Conservation (phyloP, 2,329 filamentous ascomycete genomes). For the Neonectria neomacrospora region DNA sequence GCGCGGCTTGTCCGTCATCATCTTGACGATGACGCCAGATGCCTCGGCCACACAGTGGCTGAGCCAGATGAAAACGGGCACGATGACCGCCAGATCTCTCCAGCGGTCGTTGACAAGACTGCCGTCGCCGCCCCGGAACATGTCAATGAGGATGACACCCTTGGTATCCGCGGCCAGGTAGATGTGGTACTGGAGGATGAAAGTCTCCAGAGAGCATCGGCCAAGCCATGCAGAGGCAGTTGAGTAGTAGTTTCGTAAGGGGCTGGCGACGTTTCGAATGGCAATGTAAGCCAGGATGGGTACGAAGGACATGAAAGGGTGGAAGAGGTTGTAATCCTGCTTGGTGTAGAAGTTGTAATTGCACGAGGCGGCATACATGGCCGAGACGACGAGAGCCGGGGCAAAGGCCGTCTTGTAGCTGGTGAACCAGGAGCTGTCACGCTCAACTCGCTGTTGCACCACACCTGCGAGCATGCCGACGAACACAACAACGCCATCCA, state of each 20-base stretch:
- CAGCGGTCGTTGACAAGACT: constrained; percentile 41
- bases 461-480: constrained; percentile 61
- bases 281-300: constrained; percentile 64
- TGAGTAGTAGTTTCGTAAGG: constrained; percentile 44
- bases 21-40: constrained; percentile 40
- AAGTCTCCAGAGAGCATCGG: constrained; percentile 67
- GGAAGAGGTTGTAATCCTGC: constrained; percentile 57
- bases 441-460: constrained; percentile 36
- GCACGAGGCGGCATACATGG: constrained; percentile 44
- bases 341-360: constrained; percentile 23
- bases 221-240: constrained; percentile 64
- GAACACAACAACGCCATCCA: constrained; percentile 67
- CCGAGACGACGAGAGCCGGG: constrained; percentile 41
- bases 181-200: constrained; percentile 69
- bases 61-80: constrained; percentile 46
- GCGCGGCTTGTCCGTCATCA: constrained; percentile 34
- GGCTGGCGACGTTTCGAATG: constrained; percentile 57
- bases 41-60: constrained; percentile 42
- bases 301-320: constrained; percentile 64
- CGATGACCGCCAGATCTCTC: constrained; percentile 40
- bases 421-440: constrained; percentile 33
- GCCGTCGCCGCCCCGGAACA: constrained; percentile 40
- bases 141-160: constrained; percentile 55
- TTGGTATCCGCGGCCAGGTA: constrained; percentile 69
- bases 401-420: constrained; percentile 36